Conservation (phyloP, 2,329 filamentous ascomycete genomes). For the Lizonia empirigonia region DNA sequence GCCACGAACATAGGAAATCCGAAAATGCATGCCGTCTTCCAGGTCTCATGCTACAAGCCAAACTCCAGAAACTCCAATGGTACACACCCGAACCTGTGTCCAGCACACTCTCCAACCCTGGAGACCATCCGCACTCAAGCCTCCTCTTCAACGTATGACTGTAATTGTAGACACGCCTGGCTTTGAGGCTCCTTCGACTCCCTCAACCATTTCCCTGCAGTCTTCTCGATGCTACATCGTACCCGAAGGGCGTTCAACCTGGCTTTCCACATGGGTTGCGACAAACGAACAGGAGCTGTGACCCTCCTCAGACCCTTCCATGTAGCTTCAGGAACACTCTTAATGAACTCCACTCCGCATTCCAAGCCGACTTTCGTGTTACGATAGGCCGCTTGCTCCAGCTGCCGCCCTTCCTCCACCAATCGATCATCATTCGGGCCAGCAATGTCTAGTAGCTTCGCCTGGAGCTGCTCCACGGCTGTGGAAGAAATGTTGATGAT, state of each 20-base stretch:
- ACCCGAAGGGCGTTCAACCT: slow-evolving; percentile 39
- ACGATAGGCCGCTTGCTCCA: slow-evolving; percentile 5
- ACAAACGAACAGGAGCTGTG: slow-evolving; percentile 37
- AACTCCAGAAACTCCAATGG: slow-evolving; percentile 1
- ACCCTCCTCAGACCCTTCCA: slow-evolving; percentile 31
- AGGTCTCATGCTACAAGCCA: slow-evolving; percentile 4
- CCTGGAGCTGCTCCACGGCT: slow-evolving; percentile 20
- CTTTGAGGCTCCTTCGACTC: slow-evolving; percentile 21
- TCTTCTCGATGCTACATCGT: slow-evolving; percentile 34
- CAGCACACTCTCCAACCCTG: neutral
- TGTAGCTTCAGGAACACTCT: slow-evolving; percentile 25
- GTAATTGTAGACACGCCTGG: slow-evolving; percentile 25
- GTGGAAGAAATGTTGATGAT: slow-evolving; percentile 30
- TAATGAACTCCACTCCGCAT: slow-evolving; percentile 16
- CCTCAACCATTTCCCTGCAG: slow-evolving; percentile 24
- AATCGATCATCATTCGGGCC: neutral
- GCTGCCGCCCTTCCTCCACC: slow-evolving; percentile 5
- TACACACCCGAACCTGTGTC: neutral
- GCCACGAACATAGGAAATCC: neutral
- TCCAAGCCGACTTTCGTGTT: slow-evolving; percentile 18
- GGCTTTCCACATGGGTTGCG: slow-evolving; percentile 34
- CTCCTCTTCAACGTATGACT: neutral
- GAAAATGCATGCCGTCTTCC: slow-evolving; percentile 12
- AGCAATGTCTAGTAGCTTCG: neutral
- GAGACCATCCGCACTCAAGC: neutral